Evolutionary conservation across 2,329 filamentous ascomycete species (phyloP).

Genomic region (Pseudogymnoascus sp.): DNA sequence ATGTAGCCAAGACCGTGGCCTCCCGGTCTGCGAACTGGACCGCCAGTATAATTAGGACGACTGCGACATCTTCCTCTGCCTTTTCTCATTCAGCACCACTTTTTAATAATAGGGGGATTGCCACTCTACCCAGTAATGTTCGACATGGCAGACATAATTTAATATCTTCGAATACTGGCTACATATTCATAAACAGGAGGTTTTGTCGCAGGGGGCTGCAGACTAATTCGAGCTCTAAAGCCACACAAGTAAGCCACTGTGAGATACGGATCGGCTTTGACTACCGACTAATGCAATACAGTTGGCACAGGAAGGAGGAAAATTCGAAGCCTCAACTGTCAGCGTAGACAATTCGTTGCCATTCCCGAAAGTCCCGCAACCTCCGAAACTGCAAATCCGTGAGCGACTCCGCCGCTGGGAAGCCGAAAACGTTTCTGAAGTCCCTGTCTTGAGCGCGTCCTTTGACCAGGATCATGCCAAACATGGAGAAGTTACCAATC

Average conservation of each 20-base stretch:
- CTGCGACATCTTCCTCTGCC: background rate
- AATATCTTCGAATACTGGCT: background rate
- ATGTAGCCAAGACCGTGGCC: slow-evolving; percentile 8
- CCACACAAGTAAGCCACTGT: background rate
- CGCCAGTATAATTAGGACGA: background rate
- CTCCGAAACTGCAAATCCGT: background rate
- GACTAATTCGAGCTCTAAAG: background rate
- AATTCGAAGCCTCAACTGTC: background rate
- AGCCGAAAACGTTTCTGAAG: background rate
- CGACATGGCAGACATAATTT: background rate
- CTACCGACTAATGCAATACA: background rate
- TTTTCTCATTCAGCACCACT: background rate
- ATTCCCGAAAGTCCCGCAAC: background rate
- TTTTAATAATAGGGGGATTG: slow-evolving; percentile 1
- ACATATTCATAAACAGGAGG: background rate
- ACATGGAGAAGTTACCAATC: background rate
- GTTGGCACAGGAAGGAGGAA: background rate
- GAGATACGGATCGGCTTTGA: background rate
- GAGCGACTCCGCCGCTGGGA: slow-evolving; percentile 4
- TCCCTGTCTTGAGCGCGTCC: background rate
- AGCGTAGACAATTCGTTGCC: background rate
- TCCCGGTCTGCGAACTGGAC: slow-evolving; percentile 7
- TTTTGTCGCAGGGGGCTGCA: background rate
- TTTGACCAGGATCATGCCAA: background rate
- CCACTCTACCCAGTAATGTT: background rate